Base-by-base conservation (phyloP, 2,329 filamentous ascomycete species). In the Fusarium verrucosum region DNA sequence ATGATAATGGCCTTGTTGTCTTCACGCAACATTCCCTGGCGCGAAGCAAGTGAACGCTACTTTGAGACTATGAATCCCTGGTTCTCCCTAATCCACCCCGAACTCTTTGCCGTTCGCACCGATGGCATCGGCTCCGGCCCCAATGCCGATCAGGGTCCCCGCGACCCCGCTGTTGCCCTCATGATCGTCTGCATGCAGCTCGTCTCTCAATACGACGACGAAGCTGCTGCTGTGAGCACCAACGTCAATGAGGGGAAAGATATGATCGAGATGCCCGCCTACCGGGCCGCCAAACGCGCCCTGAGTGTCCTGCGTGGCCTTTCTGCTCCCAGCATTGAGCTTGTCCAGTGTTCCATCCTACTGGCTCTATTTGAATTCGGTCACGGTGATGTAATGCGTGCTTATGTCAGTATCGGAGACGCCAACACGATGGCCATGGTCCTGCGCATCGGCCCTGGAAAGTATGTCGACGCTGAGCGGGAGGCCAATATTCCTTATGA, bases 351-450 rank as follows among this genome's bases (percentile, higher is more conserved):
- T 55, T 77, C 75, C 25, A 73, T 79, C 19, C 66, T 81, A 52
- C 63, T 81, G 37, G 76, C 78, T 6, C 69, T 81, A 37, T 81
- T 79, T 63, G 79, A 81, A 60, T 80, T 81, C 58, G 79, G 79
- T 3, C 79, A 81, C 57, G 79, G 79, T 28, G 75, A 79, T 30
- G 73, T 77, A 28, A 68, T 71, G 46, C 72, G 77, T n/a, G 78
- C 79, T 22, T 81, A 81, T 59, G 69, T 77, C 26, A 81, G 79
- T 10, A 72, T 81, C 10, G 78, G 77, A 30, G 78, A 81, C 64
- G 74, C 77, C 1, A 76, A 75, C n/a, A 74, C 76, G 6, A 74
- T 75, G 42, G 75, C 76, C 13, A 70, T 76, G 22, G 66, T 76
- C 9, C 49, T 81, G 32, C 73, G 69, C 7, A 73, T 81, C 16